Conservation (phyloP, 225 moss, liverwort and hornwort species). For the Straminergon stramineum region DNA sequence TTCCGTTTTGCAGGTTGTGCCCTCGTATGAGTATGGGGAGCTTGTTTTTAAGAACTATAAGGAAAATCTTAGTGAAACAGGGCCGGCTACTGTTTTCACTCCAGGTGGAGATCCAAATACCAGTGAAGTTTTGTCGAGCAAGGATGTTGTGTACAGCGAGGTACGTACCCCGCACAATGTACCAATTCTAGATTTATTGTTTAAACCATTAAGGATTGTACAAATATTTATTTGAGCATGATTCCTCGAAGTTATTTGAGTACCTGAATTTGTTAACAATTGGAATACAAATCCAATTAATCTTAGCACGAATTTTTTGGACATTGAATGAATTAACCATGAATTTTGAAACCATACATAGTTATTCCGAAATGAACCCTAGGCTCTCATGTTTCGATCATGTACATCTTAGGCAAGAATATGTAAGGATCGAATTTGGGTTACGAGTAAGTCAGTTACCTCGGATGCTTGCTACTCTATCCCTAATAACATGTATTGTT, state of each 20-base stretch:
- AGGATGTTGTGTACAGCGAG: constrained; percentile 53
- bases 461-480: neutral
- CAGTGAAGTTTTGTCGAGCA: constrained; percentile 12
- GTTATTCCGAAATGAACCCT: too few species aligned
- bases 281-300: neutral
- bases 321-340: neutral
- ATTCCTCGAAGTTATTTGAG: neutral
- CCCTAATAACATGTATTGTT: neutral
- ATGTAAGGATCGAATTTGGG: neutral
- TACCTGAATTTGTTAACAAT: neutral
- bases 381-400: neutral
- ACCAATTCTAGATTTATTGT: neutral
- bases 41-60: constrained; percentile 37
- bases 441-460: neutral
- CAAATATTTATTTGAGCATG: neutral
- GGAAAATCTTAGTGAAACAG: constrained; percentile 14
- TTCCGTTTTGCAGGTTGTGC: constrained; percentile 32
- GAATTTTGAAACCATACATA: neutral
- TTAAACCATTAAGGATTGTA: neutral
- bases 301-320: neutral
- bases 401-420: neutral
- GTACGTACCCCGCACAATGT: neutral
- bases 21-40: constrained; percentile 48
- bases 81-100: constrained; percentile 2
- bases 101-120: constrained; percentile 10